A percentile compares a stretch with the other conserved stretches of the same genome.
Evolutionary conservation across 352 stramenopile genomes (phyloP).

Genomic region (Phytophthora brassicae): DNA sequence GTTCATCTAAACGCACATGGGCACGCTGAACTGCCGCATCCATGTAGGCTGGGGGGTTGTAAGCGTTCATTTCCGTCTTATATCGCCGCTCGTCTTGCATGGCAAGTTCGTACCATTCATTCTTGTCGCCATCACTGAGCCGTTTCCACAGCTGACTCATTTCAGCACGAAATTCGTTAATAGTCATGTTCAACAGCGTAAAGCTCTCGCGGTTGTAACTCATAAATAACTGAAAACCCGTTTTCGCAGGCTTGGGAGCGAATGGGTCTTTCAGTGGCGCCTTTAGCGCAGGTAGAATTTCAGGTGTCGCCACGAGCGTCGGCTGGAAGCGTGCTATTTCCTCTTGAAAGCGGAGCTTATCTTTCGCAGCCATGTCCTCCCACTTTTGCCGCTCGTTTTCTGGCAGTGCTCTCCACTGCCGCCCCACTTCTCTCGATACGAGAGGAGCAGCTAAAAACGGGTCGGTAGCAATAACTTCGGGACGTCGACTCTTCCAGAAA

Average conservation of each 20-base stretch:
- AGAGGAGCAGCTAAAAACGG: conserved; percentile 39
- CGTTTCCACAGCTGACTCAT: conserved; percentile 57
- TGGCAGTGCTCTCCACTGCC: conserved; percentile 47
- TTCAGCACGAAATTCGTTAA: conserved; percentile 57
- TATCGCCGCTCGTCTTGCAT: conserved; percentile 49
- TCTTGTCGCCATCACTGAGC: conserved; percentile 45
- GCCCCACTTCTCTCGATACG: conserved; percentile 54
- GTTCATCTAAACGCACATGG: conserved; percentile 37
- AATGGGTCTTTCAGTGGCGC: conserved; percentile 38
- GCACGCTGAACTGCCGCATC: conserved; percentile 19
- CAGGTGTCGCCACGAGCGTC: conserved; percentile 4
- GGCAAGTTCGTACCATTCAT: conserved; percentile 50
- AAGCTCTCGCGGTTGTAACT: conserved; percentile 58
- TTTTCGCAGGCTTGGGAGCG: conserved; percentile 42
- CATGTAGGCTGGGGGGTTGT: conserved; percentile 46
- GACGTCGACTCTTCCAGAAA: conserved; percentile 56
- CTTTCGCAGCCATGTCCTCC: conserved; percentile 46
- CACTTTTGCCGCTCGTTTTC: conserved; percentile 46
- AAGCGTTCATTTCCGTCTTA: conserved; percentile 48
- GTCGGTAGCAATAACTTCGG: conserved; percentile 42
- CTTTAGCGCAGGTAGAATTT: background rate
- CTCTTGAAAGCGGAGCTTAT: conserved; percentile 54
- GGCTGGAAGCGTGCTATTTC: conserved; percentile 47
- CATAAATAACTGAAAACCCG: conserved; percentile 70
- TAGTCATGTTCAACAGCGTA: conserved; percentile 48